Evolutionary conservation across 768 basidiomycete species (phyloP).

Genomic region (Boletus reticulatus): DNA sequence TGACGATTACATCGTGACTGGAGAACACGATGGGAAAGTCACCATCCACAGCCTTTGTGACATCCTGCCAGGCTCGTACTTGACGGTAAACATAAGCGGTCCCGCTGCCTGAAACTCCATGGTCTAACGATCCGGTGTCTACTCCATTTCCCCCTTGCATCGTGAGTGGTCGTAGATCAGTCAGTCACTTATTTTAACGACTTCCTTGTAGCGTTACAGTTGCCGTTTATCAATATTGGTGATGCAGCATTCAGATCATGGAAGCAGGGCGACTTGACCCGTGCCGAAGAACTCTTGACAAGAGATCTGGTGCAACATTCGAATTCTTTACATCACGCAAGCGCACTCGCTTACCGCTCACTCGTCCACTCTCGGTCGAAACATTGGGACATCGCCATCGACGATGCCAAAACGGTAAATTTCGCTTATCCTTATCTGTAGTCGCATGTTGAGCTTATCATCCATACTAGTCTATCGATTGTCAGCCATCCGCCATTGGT

Average conservation of each 20-base stretch:
- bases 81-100: background rate
- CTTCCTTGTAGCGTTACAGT: background rate
- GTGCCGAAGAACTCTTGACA: background rate
- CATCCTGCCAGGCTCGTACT: background rate
- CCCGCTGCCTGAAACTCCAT: too few relatives aligned
- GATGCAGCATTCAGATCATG: background rate
- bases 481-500: conserved; percentile 3
- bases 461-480: background rate
- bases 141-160: too few relatives aligned
- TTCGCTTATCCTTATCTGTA: accelerated
- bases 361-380: background rate
- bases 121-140: background rate
- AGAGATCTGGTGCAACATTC: background rate
- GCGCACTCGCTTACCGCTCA: conserved; percentile 1
- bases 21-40: background rate
- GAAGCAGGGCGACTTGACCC: background rate
- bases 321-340: background rate
- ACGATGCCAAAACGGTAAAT: conserved; percentile 6
- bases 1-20: background rate
- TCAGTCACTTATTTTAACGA: background rate
- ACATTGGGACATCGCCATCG: background rate
- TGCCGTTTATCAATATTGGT: background rate
- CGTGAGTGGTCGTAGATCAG: background rate
- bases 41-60: background rate
- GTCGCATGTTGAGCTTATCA: background rate